Percentiles rank a stretch among this genome's conserved stretches.
Evolutionary conservation across 73 alveolate species (phyloP).

Genomic region (Stentor coeruleus): DNA sequence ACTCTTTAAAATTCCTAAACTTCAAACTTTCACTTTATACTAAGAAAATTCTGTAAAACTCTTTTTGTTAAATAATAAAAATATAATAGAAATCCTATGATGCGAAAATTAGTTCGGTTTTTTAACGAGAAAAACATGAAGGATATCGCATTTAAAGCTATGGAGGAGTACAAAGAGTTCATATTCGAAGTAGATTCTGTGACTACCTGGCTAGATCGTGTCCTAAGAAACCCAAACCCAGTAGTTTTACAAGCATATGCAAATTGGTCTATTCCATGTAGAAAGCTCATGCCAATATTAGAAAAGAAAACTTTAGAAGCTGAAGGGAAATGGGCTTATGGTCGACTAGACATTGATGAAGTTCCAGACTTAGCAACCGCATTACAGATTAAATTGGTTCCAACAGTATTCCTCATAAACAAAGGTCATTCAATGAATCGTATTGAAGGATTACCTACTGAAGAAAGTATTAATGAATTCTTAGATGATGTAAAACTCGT

Average conservation of each 20-base stretch:
- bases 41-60: too few species aligned
- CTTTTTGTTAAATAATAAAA: too few species aligned
- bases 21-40: too few species aligned
- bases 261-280: constrained; percentile 16
- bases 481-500: background rate
- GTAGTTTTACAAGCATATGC: constrained; percentile 5
- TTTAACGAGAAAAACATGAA: background rate
- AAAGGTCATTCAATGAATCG: background rate
- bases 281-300: constrained; percentile 20
- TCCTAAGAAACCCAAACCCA: background rate
- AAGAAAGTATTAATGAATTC: background rate
- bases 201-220: background rate
- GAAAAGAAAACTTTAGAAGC: background rate
- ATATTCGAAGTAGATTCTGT: constrained; percentile 1
- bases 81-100: too few species aligned
- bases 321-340: constrained; percentile 2
- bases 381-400: background rate
- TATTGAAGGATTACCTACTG: background rate
- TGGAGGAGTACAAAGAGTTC: constrained; percentile 16
- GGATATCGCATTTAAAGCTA: background rate
- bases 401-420: background rate
- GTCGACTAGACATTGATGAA: constrained; percentile 12
- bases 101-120: background rate
- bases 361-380: constrained; percentile 12
- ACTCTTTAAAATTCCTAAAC: too few species aligned